These are phyloP conservation scores for Galerina sulciceps DNA, from an alignment of 768 basidiomycete genomes.

Conservation along the genomic window DNA sequence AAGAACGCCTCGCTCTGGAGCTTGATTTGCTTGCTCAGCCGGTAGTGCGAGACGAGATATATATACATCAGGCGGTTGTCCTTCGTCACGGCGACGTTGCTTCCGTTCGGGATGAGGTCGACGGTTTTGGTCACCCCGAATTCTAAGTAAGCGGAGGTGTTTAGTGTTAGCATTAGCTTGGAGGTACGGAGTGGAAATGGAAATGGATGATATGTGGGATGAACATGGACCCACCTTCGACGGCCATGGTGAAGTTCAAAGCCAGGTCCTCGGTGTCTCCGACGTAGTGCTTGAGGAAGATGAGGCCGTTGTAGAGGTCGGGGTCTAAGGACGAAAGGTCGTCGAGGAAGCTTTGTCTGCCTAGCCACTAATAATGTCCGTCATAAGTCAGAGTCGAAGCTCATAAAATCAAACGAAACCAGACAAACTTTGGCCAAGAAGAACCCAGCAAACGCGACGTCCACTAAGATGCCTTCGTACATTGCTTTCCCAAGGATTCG, in stretches of 20 bases:
- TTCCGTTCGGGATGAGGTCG: conserved; percentile 21
- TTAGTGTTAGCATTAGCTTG: too few species aligned
- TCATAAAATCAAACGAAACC: neutral
- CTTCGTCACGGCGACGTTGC: conserved; percentile 52
- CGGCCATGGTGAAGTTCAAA: conserved; percentile 85
- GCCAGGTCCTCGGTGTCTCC: conserved; percentile 88
- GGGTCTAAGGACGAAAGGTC: conserved; percentile 91
- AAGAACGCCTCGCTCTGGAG: conserved; percentile 87
- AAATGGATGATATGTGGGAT: neutral
- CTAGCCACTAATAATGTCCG: conserved; percentile 70
- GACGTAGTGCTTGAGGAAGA: conserved; percentile 91
- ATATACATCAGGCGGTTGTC: conserved; percentile 93
- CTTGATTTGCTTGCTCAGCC: conserved; percentile 87
- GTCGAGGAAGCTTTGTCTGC: conserved; percentile 89
- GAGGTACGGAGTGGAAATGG: neutral
- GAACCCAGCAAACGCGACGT: conserved; percentile 94
- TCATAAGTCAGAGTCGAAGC: too few species aligned
- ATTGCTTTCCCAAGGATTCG: conserved; percentile 94
- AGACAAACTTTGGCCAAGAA: conserved; percentile 80
- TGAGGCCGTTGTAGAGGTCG: conserved; percentile 89
- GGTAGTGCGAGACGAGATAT: conserved; percentile 85
- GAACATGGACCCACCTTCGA: conserved; percentile 64
- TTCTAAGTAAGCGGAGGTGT: conserved; percentile 10
- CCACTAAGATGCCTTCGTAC: conserved; percentile 94
- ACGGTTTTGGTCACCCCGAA: conserved; percentile 22